Evolutionary conservation across 179 eudicot species (phyloP), one percentile per base, ranked within the genome.

Genomic region (Drosera spatulata): DNA sequence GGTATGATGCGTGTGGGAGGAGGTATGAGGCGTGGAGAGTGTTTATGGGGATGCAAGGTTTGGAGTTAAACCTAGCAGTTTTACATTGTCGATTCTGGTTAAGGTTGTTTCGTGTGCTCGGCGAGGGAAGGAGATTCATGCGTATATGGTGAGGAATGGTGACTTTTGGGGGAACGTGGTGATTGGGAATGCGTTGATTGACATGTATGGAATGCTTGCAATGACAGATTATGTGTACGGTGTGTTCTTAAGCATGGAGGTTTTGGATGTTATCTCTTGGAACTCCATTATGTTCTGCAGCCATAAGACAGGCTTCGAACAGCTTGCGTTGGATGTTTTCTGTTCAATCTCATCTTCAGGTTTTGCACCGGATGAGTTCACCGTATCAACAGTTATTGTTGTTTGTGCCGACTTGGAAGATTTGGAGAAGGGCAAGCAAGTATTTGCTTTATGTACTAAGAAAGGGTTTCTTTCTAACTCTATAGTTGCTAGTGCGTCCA

Each of bases 1-100:
- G 88, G 52, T 71, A 77, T 66, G 70, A 64, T 64, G 71, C 77
- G 5, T 42, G 50, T 70, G 86, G 80, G 72, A 14, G 52, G 64
- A 15, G 42, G 40, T 77, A 68, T 43, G 13, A 56, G 64, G 89
- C 77, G 3, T 61, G 75, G 76, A 69, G 65, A 54, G 12, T 63
- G 39, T 84, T 84, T 47, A 39, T 41, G 52, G 71, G 73, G 41
- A 89, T 89, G 95, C 75, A 66, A 43, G 43, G 50, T 22, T 55
- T 58, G 79, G 85, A 53, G 52, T 81, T 50, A 77, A 56, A 51
- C 82, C 79, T 2, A 74, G 67, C 5, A 66, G 50, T 41, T 65
- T 70, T 66, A 77, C 76, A 7, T 71, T 53, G 58, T 74, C 79
- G 4, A 77, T 69, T 58, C 41, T 77, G 59, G 39, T 56, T 10